phyloP scores from a whole-genome alignment of 108 stramenopile species.

The Skeletonema costatum region DNA sequence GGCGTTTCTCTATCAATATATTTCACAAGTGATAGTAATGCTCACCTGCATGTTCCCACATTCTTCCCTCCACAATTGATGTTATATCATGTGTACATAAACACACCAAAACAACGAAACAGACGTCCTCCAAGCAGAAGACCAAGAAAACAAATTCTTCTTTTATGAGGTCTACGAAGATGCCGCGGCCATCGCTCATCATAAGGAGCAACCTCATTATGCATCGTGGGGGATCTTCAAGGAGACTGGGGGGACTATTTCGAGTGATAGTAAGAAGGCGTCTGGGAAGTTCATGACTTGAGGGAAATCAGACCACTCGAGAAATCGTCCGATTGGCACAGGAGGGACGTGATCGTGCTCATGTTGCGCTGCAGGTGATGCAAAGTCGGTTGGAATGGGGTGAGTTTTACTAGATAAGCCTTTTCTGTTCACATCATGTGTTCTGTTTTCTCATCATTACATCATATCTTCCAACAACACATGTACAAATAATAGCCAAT shows the following conservation, averaged over 20 bases:
- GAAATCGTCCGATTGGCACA: slow-evolving; percentile 20
- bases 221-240: slow-evolving; percentile 82
- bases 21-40: too few relatives aligned
- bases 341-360: slow-evolving; percentile 34
- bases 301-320: too few relatives aligned
- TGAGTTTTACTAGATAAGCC: not conserved
- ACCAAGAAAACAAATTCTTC: slow-evolving; percentile 71
- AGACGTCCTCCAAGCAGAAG: slow-evolving; percentile 82
- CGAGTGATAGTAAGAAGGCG: slow-evolving; percentile 69
- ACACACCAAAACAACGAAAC: too few relatives aligned
- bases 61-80: too few relatives aligned
- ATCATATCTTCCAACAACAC: too few relatives aligned
- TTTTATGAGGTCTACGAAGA: slow-evolving; percentile 88
- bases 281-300: slow-evolving; percentile 74
- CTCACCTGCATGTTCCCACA: too few relatives aligned
- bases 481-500: too few relatives aligned
- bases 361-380: slow-evolving; percentile 14
- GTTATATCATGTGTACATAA: too few relatives aligned
- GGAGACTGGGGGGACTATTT: slow-evolving; percentile 73
- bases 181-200: slow-evolving; percentile 70
- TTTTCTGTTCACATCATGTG: not conserved
- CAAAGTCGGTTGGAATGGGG: slow-evolving; percentile 18
- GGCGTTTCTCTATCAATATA: too few relatives aligned
- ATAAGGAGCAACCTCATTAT: slow-evolving; percentile 85
- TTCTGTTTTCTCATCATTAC: not conserved